phyloP scores from a whole-genome alignment of 345 rosid species.

The Salix udensis region DNA sequence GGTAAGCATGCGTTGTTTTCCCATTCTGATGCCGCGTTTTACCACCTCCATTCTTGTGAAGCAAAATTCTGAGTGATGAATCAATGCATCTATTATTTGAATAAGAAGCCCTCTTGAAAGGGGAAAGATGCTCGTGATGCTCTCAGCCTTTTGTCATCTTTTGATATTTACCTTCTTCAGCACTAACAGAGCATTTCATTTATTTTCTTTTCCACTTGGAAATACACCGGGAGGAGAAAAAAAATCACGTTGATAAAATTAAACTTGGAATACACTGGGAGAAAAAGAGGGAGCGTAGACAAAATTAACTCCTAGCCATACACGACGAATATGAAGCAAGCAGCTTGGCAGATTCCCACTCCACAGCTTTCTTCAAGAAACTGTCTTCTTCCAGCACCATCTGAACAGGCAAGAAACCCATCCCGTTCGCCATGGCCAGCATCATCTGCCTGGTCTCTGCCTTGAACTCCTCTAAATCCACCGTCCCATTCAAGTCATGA shows the following conservation, averaged over 20 bases:
- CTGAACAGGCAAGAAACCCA: conserved; percentile 48
- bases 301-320: background rate
- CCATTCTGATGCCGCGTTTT: background rate
- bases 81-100: too few relatives aligned
- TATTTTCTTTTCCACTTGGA: background rate
- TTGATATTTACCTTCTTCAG: too few relatives aligned
- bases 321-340: background rate
- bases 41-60: background rate
- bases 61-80: background rate
- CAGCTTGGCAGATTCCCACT: conserved; percentile 27
- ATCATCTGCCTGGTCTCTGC: conserved; percentile 41
- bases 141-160: too few relatives aligned
- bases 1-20: background rate
- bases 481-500: conserved; percentile 35
- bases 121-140: too few relatives aligned
- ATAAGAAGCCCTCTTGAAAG: too few relatives aligned
- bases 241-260: background rate
- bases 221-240: background rate
- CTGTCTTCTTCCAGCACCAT: conserved; percentile 51
- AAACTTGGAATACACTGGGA: background rate
- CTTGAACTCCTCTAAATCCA: conserved; percentile 47
- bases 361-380: conserved; percentile 45
- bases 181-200: background rate
- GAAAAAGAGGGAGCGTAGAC: background rate
- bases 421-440: conserved; percentile 47